Conservation (phyloP, 2,329 filamentous ascomycete genomes). For the Sarocladium kiliense region DNA sequence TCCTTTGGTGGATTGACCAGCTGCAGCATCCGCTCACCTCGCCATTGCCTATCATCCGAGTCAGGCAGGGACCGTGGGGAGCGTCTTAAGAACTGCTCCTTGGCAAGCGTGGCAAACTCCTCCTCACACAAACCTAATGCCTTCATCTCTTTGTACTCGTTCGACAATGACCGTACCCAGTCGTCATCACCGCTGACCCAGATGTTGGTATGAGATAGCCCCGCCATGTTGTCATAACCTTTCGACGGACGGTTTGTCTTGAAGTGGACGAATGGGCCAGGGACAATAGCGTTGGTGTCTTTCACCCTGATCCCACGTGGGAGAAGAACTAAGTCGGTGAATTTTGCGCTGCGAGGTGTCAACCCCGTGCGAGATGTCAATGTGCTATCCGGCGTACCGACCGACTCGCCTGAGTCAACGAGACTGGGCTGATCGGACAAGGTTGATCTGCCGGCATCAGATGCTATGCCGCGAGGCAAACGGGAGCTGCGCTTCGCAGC, state of each 20-base stretch:
- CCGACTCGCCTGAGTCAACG: neutral
- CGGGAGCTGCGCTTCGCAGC: neutral
- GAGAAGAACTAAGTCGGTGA: conserved; percentile 6
- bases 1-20: conserved; percentile 11
- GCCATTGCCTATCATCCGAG: conserved; percentile 10
- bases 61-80: neutral
- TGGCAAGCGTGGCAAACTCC: conserved; percentile 10
- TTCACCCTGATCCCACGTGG: conserved; percentile 7
- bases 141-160: conserved; percentile 11
- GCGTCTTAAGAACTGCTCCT: conserved; percentile 8
- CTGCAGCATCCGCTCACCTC: conserved; percentile 11
- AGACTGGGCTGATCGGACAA: conserved; percentile 6
- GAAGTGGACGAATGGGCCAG: conserved; percentile 11
- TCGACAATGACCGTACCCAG: conserved; percentile 3
- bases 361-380: conserved; percentile 7
- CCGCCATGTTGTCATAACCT: conserved; percentile 6
- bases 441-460: conserved; percentile 8
- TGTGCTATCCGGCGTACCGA: conserved; percentile 4
- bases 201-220: conserved; percentile 8
- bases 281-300: conserved; percentile 10
- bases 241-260: neutral
- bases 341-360: conserved; percentile 9
- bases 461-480: neutral
- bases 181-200: neutral
- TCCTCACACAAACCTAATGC: conserved; percentile 10